Conservation (phyloP, 352 stramenopile genomes). For the Halophytophthora batemanensis region DNA sequence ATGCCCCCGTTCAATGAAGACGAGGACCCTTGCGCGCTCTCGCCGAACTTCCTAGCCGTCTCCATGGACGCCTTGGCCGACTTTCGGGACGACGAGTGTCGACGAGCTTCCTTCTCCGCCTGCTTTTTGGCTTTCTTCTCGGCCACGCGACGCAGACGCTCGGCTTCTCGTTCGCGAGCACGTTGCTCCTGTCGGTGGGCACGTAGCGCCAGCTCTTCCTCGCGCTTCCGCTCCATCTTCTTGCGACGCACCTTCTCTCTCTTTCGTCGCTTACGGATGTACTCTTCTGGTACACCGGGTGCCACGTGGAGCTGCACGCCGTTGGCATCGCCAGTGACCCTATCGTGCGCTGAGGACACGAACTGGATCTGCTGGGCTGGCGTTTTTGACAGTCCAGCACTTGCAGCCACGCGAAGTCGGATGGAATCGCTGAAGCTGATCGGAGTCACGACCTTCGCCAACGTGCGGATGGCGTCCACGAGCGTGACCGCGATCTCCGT, state of each 20-base stretch:
- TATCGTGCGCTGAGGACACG: slow-evolving; percentile 33
- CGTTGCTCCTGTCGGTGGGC: slow-evolving; percentile 65
- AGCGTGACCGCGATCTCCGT: slow-evolving; percentile 85
- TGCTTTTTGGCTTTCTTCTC: slow-evolving; percentile 89
- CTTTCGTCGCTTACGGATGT: slow-evolving; percentile 85
- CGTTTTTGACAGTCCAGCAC: slow-evolving; percentile 44
- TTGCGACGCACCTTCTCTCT: slow-evolving; percentile 79
- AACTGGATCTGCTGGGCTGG: slow-evolving; percentile 72
- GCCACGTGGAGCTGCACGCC: slow-evolving; percentile 55
- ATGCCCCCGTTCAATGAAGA: slow-evolving; percentile 37
- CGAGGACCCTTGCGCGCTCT: slow-evolving; percentile 35
- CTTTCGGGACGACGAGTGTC: slow-evolving; percentile 33
- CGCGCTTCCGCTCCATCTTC: slow-evolving; percentile 62
- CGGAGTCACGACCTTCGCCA: slow-evolving; percentile 46
- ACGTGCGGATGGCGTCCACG: slow-evolving; percentile 65
- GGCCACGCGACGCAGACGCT: slow-evolving; percentile 71
- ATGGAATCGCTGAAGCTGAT: slow-evolving; percentile 76
- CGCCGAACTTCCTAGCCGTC: slow-evolving; percentile 76
- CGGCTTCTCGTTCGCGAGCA: slow-evolving; percentile 60
- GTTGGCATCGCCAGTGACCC: slow-evolving; percentile 42
- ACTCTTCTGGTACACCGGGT: slow-evolving; percentile 71
- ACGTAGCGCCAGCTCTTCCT: slow-evolving; percentile 72
- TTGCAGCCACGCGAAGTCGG: slow-evolving; percentile 47
- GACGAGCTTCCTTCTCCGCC: slow-evolving; percentile 65
- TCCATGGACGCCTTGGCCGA: slow-evolving; percentile 53